Conservation (phyloP, 169 alveolate genomes). For the Theileria annulata region DNA sequence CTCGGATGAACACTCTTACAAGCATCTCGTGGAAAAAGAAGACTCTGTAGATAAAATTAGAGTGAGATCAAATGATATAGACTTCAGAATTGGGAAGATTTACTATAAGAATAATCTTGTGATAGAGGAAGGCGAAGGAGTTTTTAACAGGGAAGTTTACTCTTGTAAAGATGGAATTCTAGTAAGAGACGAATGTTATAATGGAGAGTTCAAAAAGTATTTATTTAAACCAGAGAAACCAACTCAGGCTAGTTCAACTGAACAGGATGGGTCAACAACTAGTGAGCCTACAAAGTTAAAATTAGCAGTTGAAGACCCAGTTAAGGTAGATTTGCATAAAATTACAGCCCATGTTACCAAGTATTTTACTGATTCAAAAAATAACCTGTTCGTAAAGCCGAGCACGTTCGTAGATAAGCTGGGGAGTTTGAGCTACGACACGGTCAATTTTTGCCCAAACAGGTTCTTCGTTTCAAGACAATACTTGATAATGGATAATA, state of each 20-base stretch:
- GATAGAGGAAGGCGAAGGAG: neutral
- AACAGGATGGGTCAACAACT: too few species aligned
- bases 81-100: slow-evolving; percentile 3
- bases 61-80: neutral
- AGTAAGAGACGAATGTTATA: neutral
- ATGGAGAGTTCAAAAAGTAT: slow-evolving; percentile 2
- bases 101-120: neutral
- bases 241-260: too few species aligned
- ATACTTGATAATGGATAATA: neutral
- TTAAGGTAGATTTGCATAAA: neutral
- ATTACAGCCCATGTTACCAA: slow-evolving; percentile 2
- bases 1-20: neutral
- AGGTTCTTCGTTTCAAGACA: slow-evolving; percentile 6
- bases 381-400: slow-evolving; percentile 2
- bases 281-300: neutral
- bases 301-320: neutral
- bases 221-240: neutral
- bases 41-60: neutral
- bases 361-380: neutral
- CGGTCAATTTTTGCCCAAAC: neutral
- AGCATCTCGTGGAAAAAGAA: neutral
- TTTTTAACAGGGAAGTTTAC: slow-evolving; percentile 1
- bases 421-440: neutral
- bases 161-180: neutral
- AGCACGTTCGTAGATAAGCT: slow-evolving; percentile 1